Conservation (phyloP, 2,329 filamentous ascomycete species). For the Sordariomycetes sp. region DNA sequence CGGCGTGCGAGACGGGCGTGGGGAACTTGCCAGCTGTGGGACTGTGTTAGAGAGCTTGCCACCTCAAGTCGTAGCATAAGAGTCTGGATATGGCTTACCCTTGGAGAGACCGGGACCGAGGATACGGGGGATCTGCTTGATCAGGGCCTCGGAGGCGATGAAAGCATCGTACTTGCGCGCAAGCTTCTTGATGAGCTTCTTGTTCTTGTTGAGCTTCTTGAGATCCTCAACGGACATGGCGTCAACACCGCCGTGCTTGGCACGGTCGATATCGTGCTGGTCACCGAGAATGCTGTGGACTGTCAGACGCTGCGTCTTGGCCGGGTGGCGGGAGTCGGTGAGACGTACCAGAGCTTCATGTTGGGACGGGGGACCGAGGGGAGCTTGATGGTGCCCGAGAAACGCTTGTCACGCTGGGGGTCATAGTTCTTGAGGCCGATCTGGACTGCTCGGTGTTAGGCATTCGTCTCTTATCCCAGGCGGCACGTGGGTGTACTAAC, state of each 20-base stretch:
- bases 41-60: background rate
- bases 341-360: conserved; percentile 60
- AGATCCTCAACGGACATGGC: conserved; percentile 97
- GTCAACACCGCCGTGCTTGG: conserved; percentile 97
- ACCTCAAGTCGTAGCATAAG: background rate
- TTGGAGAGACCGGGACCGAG: conserved; percentile 96
- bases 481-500: conserved; percentile 1
- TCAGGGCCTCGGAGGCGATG: conserved; percentile 89
- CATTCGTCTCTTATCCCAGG: background rate
- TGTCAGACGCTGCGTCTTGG: background rate
- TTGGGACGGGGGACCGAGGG: conserved; percentile 80
- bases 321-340: conserved; percentile 14
- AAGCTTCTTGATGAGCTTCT: conserved; percentile 99
- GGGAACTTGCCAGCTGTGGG: conserved; percentile 92
- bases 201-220: conserved; percentile 99
- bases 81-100: conserved; percentile 45
- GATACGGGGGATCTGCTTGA: conserved; percentile 99
- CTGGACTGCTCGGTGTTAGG: conserved; percentile 31
- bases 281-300: conserved; percentile 43
- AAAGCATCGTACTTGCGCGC: conserved; percentile 99
- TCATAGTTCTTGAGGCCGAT: conserved; percentile 99
- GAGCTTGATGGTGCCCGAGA: conserved; percentile 97
- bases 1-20: conserved; percentile 90
- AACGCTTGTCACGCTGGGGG: conserved; percentile 99
- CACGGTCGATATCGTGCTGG: conserved; percentile 98